Percentiles rank a stretch among this genome's conserved stretches.
Conservation (phyloP, 768 basidiomycete species). For the Termitomyces sp. region DNA sequence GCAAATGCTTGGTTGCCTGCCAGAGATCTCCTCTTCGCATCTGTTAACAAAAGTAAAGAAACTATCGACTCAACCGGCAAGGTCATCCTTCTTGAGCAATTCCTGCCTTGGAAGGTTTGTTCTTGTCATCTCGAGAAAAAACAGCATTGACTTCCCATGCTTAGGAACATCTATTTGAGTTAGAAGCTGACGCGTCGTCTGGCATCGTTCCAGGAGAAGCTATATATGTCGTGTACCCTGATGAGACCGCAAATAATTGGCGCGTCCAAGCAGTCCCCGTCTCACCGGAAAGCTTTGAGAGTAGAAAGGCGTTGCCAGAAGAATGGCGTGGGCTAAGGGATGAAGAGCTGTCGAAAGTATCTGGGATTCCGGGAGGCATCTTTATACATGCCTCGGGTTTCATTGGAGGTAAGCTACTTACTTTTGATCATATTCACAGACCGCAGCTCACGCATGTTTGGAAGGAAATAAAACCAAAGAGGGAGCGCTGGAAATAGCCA, state of each 20-base stretch:
- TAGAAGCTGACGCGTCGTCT: constrained; percentile 59
- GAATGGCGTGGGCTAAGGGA: constrained; percentile 91
- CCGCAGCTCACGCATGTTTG: background rate
- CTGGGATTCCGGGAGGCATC: constrained; percentile 77
- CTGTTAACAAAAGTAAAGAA: constrained; percentile 51
- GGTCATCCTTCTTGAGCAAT: constrained; percentile 76
- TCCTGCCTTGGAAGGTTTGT: constrained; percentile 83
- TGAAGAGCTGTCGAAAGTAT: constrained; percentile 64
- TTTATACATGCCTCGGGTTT: constrained; percentile 97
- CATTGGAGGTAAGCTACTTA: constrained; percentile 69
- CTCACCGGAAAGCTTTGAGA: constrained; percentile 79
- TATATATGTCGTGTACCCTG: constrained; percentile 87
- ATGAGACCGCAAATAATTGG: constrained; percentile 74
- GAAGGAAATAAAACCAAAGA: constrained; percentile 86
- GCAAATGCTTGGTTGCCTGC: constrained; percentile 91
- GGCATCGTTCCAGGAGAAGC: constrained; percentile 45
- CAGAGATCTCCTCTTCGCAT: constrained; percentile 63
- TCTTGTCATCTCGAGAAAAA: background rate
- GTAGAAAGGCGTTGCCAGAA: constrained; percentile 89
- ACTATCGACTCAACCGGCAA: constrained; percentile 65
- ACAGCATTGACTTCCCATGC: background rate
- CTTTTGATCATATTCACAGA: background rate
- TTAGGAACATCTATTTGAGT: constrained; percentile 82
- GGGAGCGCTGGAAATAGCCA: constrained; percentile 79
- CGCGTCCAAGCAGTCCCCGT: constrained; percentile 90